Percentiles rank a stretch among this genome's conserved stretches.
Conservation (phyloP, 2,329 filamentous ascomycete species). For the Aspergillus floridensis region DNA sequence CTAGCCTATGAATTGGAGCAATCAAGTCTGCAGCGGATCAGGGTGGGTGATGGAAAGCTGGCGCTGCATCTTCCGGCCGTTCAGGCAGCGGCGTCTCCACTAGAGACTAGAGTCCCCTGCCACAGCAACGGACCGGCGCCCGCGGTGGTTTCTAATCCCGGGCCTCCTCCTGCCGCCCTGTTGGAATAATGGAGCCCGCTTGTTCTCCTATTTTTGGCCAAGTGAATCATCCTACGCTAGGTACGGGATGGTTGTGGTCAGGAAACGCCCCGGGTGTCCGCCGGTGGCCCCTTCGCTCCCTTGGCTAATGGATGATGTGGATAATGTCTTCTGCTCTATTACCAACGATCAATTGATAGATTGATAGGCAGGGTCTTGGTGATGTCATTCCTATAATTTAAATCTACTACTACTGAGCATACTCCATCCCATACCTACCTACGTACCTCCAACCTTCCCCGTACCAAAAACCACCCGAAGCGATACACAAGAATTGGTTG, state of each 20-base stretch:
- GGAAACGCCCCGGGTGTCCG: conserved; percentile 5
- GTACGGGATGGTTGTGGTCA: not conserved
- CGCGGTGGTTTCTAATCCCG: not conserved
- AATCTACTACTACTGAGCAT: no score
- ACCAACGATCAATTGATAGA: not conserved
- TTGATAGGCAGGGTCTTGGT: not conserved
- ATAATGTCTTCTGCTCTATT: conserved; percentile 5
- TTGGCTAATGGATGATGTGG: not conserved
- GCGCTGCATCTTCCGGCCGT: conserved; percentile 6
- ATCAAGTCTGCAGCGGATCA: not conserved
- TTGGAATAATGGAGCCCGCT: not conserved
- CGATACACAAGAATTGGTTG: not conserved
- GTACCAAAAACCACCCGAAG: no score
- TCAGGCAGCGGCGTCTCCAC: conserved; percentile 29
- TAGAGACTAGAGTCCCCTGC: conserved; percentile 22
- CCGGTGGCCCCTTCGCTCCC: not conserved
- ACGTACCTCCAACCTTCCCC: no score
- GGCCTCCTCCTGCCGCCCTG: conserved; percentile 17
- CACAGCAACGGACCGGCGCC: conserved; percentile 31
- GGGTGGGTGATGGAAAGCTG: conserved; percentile 3
- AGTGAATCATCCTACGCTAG: not conserved
- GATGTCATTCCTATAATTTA: not conserved
- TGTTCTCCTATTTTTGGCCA: conserved; percentile 5
- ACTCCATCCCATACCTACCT: no score
- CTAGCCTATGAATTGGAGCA: not conserved